phyloP scores from a whole-genome alignment of 1,284 basidiomycete species.

The Hemileccinum hortonii region DNA sequence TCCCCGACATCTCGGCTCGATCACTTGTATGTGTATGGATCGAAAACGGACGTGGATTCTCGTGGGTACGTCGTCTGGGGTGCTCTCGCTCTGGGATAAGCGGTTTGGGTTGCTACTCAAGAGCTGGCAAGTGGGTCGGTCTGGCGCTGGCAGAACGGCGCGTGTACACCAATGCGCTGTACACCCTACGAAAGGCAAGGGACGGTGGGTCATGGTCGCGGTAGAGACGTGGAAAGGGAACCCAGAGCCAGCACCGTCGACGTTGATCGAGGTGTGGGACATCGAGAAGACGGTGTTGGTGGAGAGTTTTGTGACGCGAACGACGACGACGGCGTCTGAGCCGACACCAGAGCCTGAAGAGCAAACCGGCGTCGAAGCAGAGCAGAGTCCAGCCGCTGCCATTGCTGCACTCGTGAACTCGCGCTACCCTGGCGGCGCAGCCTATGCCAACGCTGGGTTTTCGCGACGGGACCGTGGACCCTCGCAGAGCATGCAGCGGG shows the following conservation, averaged over 20 bases:
- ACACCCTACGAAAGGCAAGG: constrained; percentile 85
- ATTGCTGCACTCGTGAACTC: constrained; percentile 57
- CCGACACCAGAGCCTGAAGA: constrained; percentile 52
- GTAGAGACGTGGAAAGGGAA: constrained; percentile 53
- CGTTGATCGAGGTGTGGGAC: constrained; percentile 78
- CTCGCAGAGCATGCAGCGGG: constrained; percentile 30
- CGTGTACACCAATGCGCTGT: constrained; percentile 71
- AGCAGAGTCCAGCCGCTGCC: constrained; percentile 63
- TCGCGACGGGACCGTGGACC: constrained; percentile 23
- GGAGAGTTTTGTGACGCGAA: constrained; percentile 65
- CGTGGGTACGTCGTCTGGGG: constrained; percentile 82
- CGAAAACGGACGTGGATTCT: constrained; percentile 84
- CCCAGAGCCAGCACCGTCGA: constrained; percentile 42
- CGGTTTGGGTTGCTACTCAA: constrained; percentile 89
- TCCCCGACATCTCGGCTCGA: constrained; percentile 83
- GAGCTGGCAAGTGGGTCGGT: constrained; percentile 76
- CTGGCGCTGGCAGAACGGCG: constrained; percentile 51
- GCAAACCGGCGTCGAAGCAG: constrained; percentile 51
- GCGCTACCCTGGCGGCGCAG: constrained; percentile 38
- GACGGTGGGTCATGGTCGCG: constrained; percentile 87
- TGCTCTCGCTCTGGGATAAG: constrained; percentile 89
- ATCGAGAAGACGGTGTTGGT: constrained; percentile 67
- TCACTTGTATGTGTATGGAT: constrained; percentile 83
- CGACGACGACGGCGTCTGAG: constrained; percentile 39
- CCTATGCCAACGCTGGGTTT: constrained; percentile 25